Conservation (phyloP, 1,139 yeast genomes). For the Geotrichum histeridarum region DNA sequence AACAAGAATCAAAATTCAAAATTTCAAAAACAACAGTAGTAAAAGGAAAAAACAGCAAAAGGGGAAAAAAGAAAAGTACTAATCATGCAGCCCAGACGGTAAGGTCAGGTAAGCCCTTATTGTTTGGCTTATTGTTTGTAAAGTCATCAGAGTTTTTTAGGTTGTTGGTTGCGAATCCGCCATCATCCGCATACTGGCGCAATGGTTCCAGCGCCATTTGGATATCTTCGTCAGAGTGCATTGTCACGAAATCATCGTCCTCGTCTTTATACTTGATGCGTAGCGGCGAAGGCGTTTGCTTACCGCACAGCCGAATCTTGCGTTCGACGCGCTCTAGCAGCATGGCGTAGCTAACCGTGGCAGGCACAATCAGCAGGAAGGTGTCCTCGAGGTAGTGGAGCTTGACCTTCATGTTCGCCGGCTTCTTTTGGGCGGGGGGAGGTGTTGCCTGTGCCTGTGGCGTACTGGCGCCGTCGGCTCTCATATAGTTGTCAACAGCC, state of each 20-base stretch:
- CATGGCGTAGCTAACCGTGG: constrained; percentile 45
- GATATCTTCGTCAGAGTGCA: constrained; percentile 75
- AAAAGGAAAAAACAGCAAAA: background rate
- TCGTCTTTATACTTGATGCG: constrained; percentile 84
- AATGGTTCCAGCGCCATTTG: constrained; percentile 39
- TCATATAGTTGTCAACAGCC: background rate
- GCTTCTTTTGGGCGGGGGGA: background rate
- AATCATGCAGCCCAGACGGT: constrained; percentile 15
- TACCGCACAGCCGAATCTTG: constrained; percentile 44
- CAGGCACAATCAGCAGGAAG: constrained; percentile 46
- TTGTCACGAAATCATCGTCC: constrained; percentile 87
- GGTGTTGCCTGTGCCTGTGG: background rate
- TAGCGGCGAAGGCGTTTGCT: constrained; percentile 38
- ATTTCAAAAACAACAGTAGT: background rate
- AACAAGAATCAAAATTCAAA: background rate
- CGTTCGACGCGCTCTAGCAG: constrained; percentile 43
- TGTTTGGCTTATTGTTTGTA: background rate
- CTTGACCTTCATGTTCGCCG: constrained; percentile 41
- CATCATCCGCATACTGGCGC: background rate
- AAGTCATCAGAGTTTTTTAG: background rate
- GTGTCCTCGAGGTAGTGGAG: constrained; percentile 46
- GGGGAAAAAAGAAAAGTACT: background rate
- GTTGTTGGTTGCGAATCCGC: background rate
- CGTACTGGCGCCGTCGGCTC: background rate
- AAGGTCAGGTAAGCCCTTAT: constrained; percentile 3